Conservation (phyloP, 2,329 filamentous ascomycete genomes). For the Graphilbum fragrans region DNA sequence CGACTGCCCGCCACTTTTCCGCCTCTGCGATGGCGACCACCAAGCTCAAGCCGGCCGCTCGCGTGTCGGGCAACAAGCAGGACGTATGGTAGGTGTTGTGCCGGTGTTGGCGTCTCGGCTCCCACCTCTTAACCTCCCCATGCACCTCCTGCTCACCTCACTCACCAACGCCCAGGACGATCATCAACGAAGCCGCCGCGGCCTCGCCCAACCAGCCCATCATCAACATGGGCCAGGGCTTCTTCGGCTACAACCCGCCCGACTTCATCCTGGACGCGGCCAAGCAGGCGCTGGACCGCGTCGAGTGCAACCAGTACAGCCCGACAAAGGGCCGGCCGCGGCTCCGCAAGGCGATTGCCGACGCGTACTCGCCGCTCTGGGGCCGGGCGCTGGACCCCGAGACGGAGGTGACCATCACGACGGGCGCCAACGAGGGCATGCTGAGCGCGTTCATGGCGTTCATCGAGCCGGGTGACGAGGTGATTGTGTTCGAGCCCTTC, state of each 20-base stretch:
- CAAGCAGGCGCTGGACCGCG: conserved; percentile 74
- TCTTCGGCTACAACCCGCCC: conserved; percentile 91
- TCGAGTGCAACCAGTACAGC: conserved; percentile 98
- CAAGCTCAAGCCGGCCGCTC: conserved; percentile 24
- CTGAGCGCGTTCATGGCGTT: conserved; percentile 97
- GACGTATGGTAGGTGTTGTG: conserved; percentile 23
- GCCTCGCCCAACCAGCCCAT: conserved; percentile 38
- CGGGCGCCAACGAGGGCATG: conserved; percentile 87
- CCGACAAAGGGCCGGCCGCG: conserved; percentile 87
- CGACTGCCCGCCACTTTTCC: not conserved
- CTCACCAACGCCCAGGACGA: conserved; percentile 23
- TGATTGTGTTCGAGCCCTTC: conserved; percentile 96
- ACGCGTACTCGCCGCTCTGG: conserved; percentile 86
- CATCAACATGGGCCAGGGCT: conserved; percentile 46
- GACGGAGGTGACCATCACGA: conserved; percentile 90
- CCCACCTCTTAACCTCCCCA: too few relatives aligned
- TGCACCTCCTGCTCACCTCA: not conserved
- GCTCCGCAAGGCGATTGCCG: conserved; percentile 82
- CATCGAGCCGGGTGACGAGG: conserved; percentile 86
- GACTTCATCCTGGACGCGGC: conserved; percentile 84
- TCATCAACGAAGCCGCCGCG: conserved; percentile 39
- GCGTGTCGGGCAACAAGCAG: conserved; percentile 23
- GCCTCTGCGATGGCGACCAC: not conserved
- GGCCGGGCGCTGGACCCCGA: conserved; percentile 73
- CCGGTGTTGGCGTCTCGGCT: too few relatives aligned